These are phyloP conservation scores for Tilletia caries DNA, from an alignment of 1,284 basidiomycete genomes.

Conservation along the genomic window DNA sequence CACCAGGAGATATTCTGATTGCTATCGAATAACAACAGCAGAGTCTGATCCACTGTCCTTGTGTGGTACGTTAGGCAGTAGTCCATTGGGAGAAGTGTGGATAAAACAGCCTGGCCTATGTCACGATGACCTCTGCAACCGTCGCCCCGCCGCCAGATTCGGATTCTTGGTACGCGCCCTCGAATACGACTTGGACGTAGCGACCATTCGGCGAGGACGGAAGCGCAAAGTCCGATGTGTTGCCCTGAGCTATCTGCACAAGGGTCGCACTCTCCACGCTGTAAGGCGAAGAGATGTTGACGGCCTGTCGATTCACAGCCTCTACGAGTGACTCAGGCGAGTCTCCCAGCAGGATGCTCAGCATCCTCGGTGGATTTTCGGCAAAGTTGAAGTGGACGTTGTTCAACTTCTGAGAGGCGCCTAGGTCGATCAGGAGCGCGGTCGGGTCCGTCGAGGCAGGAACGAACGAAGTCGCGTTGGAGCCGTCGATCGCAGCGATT, in stretches of 20 bases:
- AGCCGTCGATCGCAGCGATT: conserved; percentile 40
- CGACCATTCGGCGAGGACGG: neutral
- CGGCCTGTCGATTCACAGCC: neutral
- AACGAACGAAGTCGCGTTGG: conserved; percentile 27
- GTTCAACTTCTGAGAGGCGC: neutral
- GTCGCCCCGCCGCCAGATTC: conserved; percentile 11
- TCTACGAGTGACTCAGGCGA: neutral
- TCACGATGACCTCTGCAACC: conserved; percentile 15
- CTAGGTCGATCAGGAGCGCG: conserved; percentile 12
- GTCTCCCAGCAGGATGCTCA: neutral
- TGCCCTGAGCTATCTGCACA: conserved; percentile 14
- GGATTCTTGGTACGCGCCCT: conserved; percentile 10
- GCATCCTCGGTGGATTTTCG: conserved; percentile 6
- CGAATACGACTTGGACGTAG: conserved; percentile 15
- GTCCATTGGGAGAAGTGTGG: too few species aligned
- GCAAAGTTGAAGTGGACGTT: conserved; percentile 12
- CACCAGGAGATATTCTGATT: too few species aligned
- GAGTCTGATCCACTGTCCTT: too few species aligned
- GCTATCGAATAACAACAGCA: too few species aligned
- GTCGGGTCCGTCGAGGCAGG: conserved; percentile 5
- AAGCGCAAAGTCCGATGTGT: conserved; percentile 14
- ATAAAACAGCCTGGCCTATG: too few species aligned
- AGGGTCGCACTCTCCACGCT: neutral
- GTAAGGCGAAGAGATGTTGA: conserved; percentile 15
- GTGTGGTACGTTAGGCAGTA: too few species aligned